These are phyloP conservation scores for Phytopythium chamaehyphon DNA, from an alignment of 352 stramenopile genomes.

Conservation along the genomic window DNA sequence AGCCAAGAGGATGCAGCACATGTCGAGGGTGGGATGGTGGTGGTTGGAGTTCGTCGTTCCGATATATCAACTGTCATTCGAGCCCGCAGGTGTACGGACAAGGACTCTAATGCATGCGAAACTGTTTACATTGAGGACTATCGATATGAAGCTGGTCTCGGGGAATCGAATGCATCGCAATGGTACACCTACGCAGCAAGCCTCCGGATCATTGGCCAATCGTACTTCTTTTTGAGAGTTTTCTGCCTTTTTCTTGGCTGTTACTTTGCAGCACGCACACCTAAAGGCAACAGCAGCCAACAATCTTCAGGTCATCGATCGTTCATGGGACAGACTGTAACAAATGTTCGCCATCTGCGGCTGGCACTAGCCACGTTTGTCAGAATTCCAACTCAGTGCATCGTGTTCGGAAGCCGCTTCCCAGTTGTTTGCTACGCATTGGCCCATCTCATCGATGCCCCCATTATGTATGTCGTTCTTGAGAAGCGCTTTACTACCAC, in stretches of 20 bases:
- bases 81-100: not conserved
- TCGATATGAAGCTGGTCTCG: constrained; percentile 24
- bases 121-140: constrained; percentile 42
- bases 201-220: constrained; percentile 26
- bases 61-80: constrained; percentile 23
- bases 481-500: constrained; percentile 25
- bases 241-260: constrained; percentile 20
- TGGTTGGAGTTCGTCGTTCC: constrained; percentile 10
- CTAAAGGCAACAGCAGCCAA: too few species aligned
- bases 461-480: constrained; percentile 30
- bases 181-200: constrained; percentile 26
- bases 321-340: not conserved
- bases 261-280: constrained; percentile 24
- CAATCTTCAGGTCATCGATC: too few species aligned
- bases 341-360: not conserved
- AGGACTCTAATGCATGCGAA: constrained; percentile 9
- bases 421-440: constrained; percentile 39
- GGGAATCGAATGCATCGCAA: constrained; percentile 18
- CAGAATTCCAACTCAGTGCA: constrained; percentile 38
- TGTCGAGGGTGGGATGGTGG: constrained; percentile 4
- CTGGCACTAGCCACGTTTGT: constrained; percentile 20
- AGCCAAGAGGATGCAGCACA: constrained; percentile 19
- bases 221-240: constrained; percentile 31
- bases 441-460: constrained; percentile 40
- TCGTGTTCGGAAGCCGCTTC: constrained; percentile 45